Evolutionary conservation across 768 basidiomycete species (phyloP).

Genomic region (Coprinopsis marcescibilis): DNA sequence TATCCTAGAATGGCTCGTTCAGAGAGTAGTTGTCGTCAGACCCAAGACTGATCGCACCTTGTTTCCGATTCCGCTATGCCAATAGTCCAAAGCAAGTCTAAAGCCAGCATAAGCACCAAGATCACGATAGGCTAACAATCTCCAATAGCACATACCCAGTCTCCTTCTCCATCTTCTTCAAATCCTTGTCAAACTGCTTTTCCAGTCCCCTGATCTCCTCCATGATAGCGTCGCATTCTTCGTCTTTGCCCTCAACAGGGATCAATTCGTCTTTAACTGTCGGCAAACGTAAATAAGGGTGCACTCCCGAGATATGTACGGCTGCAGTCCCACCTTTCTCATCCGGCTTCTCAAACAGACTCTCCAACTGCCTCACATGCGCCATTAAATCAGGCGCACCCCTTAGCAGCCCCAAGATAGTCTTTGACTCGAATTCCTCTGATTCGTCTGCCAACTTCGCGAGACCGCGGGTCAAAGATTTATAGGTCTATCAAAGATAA

Average conservation of each 20-base stretch:
- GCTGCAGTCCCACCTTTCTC: slow-evolving; percentile 49
- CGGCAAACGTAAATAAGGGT: slow-evolving; percentile 2
- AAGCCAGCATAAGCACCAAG: slow-evolving; percentile 1
- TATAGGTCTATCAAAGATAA: slow-evolving; percentile 56
- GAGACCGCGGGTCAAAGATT: slow-evolving; percentile 64
- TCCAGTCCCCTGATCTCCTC: slow-evolving; percentile 69
- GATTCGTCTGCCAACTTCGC: slow-evolving; percentile 55
- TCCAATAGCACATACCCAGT: slow-evolving; percentile 44
- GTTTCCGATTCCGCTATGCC: slow-evolving; percentile 71
- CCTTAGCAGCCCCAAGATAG: slow-evolving; percentile 68
- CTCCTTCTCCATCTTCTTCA: slow-evolving; percentile 61
- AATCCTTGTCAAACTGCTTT: slow-evolving; percentile 57
- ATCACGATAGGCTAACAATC: neutral
- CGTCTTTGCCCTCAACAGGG: slow-evolving; percentile 82
- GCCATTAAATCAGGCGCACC: slow-evolving; percentile 75
- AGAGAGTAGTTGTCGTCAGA: no score
- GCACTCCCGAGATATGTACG: neutral
- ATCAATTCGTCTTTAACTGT: slow-evolving; percentile 63
- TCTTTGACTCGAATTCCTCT: slow-evolving; percentile 70
- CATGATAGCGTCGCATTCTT: slow-evolving; percentile 74
- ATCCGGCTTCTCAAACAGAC: slow-evolving; percentile 54
- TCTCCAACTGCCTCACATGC: slow-evolving; percentile 66
- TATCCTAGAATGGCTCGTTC: slow-evolving; percentile 50
- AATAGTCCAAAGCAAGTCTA: slow-evolving; percentile 31
- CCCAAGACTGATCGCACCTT: no score